Evolutionary conservation across 345 rosid species (phyloP).

Genomic region (Citrus sp.): DNA sequence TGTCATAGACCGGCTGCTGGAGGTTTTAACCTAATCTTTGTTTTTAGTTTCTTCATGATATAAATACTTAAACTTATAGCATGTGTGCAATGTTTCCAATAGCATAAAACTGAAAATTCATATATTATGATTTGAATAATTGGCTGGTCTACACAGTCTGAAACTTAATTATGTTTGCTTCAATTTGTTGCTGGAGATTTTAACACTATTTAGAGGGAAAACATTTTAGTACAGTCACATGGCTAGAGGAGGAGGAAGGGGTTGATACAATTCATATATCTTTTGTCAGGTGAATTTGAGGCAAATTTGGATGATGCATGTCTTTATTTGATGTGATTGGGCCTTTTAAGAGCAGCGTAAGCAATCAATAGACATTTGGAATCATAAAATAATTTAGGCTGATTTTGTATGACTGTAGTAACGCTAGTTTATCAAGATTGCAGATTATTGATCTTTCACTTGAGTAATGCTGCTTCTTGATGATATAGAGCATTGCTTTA

Average conservation of each 20-base stretch:
- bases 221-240: not conserved
- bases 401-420: not conserved
- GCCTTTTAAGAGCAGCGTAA: not conserved
- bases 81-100: not conserved
- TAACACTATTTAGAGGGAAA: not conserved
- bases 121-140: not conserved
- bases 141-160: not conserved
- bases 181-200: not conserved
- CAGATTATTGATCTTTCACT: not conserved
- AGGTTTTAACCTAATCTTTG: slow-evolving; percentile 29
- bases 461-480: not conserved
- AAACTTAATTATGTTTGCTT: not conserved
- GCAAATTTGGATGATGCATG: not conserved
- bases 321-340: not conserved
- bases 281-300: not conserved
- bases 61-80: not conserved
- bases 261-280: not conserved
- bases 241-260: not conserved
- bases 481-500: not conserved
- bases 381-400: not conserved
- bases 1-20: slow-evolving; percentile 61
- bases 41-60: not conserved
- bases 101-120: not conserved
- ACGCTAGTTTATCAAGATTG: not conserved
- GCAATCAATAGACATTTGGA: not conserved